Percentiles rank a stretch among this genome's conserved stretches.
Evolutionary conservation across 148 eudicot genomes (phyloP).

Genomic region (Nepenthes mirabilis): DNA sequence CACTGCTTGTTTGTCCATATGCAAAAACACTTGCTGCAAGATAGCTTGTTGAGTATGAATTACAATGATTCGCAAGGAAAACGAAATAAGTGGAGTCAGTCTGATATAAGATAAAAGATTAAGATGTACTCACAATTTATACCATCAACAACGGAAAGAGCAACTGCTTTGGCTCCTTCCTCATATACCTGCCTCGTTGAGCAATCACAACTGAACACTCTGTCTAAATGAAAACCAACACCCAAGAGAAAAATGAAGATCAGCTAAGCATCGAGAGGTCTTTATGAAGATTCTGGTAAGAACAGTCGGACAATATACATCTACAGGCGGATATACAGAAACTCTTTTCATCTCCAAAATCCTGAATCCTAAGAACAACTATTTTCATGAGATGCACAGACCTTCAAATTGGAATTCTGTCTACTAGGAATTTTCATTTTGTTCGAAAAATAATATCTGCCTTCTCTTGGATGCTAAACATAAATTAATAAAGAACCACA

Average conservation of each 20-base stretch:
- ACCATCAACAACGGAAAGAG: conserved; percentile 72
- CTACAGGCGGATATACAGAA: too few relatives aligned
- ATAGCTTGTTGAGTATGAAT: not conserved
- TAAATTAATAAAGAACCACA: too few relatives aligned
- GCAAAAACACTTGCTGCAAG: conserved; percentile 89
- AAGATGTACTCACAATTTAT: conserved; percentile 63
- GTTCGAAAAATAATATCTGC: too few relatives aligned
- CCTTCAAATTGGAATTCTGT: too few relatives aligned
- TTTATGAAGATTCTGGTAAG: too few relatives aligned
- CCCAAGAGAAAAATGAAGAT: conserved; percentile 11
- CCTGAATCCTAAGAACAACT: too few relatives aligned
- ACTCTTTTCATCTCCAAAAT: too few relatives aligned
- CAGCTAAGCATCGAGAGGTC: conserved; percentile 4
- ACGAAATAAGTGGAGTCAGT: conserved; percentile 3
- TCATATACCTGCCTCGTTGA: conserved; percentile 86
- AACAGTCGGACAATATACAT: too few relatives aligned
- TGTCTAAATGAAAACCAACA: conserved; percentile 40
- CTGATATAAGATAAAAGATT: not conserved
- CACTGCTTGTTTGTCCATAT: conserved; percentile 98
- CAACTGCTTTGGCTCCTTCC: conserved; percentile 84
- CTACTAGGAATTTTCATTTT: too few relatives aligned
- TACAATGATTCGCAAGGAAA: not conserved
- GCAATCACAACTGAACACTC: conserved; percentile 59
- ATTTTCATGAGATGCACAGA: too few relatives aligned
- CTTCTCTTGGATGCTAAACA: too few relatives aligned